These are phyloP conservation scores for Papiliotrema fonsecae DNA, from an alignment of 1,284 basidiomycete genomes.

Conservation along the genomic window DNA sequence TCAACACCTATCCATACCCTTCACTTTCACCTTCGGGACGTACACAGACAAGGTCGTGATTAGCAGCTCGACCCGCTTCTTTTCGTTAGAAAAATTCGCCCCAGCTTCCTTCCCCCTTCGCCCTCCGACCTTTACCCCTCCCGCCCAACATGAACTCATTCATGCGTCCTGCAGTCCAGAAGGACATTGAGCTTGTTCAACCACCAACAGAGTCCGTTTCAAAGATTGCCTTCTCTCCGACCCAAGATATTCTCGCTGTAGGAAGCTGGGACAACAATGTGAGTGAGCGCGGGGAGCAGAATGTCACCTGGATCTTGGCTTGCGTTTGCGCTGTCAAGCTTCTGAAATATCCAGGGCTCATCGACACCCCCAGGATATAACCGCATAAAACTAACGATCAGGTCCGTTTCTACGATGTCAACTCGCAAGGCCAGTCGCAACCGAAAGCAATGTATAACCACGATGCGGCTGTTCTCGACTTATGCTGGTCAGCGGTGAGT, in stretches of 20 bases:
- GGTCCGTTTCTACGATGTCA: slow-evolving; percentile 58
- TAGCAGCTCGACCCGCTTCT: too few species aligned
- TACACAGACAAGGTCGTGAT: too few species aligned
- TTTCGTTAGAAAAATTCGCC: too few species aligned
- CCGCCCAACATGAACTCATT: slow-evolving; percentile 3
- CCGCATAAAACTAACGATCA: slow-evolving; percentile 13
- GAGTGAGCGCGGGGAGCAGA: slow-evolving; percentile 19
- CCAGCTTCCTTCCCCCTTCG: neutral
- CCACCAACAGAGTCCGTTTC: slow-evolving; percentile 72
- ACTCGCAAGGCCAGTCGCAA: slow-evolving; percentile 53
- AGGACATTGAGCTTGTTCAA: slow-evolving; percentile 69
- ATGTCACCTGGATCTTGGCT: neutral
- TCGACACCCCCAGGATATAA: neutral
- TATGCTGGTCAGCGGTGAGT: slow-evolving; percentile 69
- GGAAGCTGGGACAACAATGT: slow-evolving; percentile 76
- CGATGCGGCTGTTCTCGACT: slow-evolving; percentile 72
- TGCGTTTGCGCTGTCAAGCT: neutral
- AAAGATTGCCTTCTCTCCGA: slow-evolving; percentile 59
- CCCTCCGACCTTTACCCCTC: neutral
- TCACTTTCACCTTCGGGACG: too few species aligned
- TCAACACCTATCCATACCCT: too few species aligned
- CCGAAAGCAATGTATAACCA: slow-evolving; percentile 80
- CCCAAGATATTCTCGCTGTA: slow-evolving; percentile 67
- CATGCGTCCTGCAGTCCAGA: slow-evolving; percentile 10
- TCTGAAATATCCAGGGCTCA: neutral